Evolutionary conservation across 441 rosid species (phyloP).

Genomic region (Jatropha multifida): DNA sequence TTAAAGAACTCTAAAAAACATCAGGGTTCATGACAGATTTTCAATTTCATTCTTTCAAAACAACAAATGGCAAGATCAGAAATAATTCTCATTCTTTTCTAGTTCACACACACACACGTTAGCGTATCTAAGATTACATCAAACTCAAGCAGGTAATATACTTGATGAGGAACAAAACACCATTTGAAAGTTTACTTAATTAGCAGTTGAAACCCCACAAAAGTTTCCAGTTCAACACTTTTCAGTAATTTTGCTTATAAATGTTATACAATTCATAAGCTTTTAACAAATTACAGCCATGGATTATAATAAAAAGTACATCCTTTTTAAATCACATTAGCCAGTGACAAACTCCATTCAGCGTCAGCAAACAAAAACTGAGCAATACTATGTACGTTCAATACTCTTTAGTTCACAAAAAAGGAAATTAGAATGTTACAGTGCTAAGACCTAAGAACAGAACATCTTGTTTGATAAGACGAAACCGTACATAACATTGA

Average conservation of each 20-base stretch:
- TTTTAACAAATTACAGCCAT: not conserved
- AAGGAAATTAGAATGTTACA: too few relatives aligned
- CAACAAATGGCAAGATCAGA: not conserved
- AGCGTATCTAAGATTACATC: not conserved
- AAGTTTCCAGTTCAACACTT: not conserved
- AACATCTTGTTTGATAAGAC: too few relatives aligned
- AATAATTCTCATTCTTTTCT: not conserved
- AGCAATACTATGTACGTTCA: too few relatives aligned
- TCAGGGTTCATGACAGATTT: not conserved
- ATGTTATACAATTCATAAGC: not conserved
- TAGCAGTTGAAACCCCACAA: not conserved
- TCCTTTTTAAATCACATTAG: too few relatives aligned
- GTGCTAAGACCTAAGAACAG: not conserved
- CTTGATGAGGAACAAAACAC: not conserved
- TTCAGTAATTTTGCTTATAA: not conserved
- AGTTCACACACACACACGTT: not conserved
- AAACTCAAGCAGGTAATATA: not conserved
- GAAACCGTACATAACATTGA: not conserved
- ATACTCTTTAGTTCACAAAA: too few relatives aligned
- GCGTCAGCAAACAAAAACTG: not conserved
- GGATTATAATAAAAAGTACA: too few relatives aligned
- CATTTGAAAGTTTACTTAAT: not conserved
- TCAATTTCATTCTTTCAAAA: not conserved
- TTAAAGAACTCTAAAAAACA: constrained; percentile 2
- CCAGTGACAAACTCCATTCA: not conserved